Percentiles rank a stretch among this genome's conserved stretches.
Evolutionary conservation across 164 flowering plant genomes (phyloP).

Genomic region (Malania oleifera): DNA sequence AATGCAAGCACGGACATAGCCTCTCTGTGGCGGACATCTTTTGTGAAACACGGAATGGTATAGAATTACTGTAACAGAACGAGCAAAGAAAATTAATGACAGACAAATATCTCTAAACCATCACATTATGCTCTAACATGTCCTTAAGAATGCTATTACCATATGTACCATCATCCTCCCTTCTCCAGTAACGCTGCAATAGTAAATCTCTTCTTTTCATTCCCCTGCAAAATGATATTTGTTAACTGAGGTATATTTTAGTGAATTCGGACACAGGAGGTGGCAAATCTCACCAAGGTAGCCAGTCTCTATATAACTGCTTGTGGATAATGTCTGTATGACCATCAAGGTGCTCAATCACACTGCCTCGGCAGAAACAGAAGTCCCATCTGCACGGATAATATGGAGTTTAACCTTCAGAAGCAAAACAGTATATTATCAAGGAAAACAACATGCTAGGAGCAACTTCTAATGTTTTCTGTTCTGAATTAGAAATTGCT

Average conservation of each 20-base stretch:
- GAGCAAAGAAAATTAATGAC: slow-evolving; percentile 10
- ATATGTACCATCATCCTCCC: slow-evolving; percentile 44
- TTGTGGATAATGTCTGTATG: slow-evolving; percentile 84
- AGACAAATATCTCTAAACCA: neutral
- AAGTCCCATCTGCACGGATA: slow-evolving; percentile 83
- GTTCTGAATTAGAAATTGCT: neutral
- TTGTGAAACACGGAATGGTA: slow-evolving; percentile 85
- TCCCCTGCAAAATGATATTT: slow-evolving; percentile 47
- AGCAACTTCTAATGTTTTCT: neutral
- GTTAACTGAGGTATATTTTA: slow-evolving; percentile 8
- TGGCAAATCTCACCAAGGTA: slow-evolving; percentile 62
- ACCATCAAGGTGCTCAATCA: slow-evolving; percentile 92
- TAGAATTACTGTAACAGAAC: slow-evolving; percentile 59
- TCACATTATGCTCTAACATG: neutral
- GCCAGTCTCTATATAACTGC: slow-evolving; percentile 62
- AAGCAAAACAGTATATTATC: neutral
- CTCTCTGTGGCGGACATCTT: slow-evolving; percentile 52
- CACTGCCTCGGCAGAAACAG: slow-evolving; percentile 59
- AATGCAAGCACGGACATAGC: slow-evolving; percentile 87
- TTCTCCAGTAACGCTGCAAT: slow-evolving; percentile 85
- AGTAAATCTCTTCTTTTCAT: slow-evolving; percentile 82
- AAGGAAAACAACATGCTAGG: neutral
- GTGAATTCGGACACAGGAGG: slow-evolving; percentile 7
- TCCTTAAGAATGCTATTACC: neutral
- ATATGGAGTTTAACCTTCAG: slow-evolving; percentile 1